A percentile compares a stretch with the other conserved stretches of the same genome.
These are phyloP conservation scores for Penicillium sp. DNA, from an alignment of 2,329 filamentous ascomycete species.

Conservation along the genomic window DNA sequence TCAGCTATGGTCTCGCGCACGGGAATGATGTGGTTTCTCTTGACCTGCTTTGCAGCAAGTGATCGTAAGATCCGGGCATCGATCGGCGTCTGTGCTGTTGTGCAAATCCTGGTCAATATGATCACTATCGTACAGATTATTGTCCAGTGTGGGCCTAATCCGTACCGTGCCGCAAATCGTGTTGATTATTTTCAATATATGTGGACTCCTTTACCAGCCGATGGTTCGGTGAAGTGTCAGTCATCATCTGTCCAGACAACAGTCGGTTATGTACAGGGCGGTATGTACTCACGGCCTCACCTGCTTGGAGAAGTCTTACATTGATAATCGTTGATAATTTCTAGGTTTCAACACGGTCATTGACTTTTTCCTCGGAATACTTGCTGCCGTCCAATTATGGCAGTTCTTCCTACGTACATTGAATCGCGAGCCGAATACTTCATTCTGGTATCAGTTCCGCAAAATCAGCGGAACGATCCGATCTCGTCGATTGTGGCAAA, in stretches of 20 bases:
- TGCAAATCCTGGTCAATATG: conserved; percentile 39
- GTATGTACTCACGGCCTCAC: conserved; percentile 10
- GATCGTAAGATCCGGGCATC: conserved; percentile 33
- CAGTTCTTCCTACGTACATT: conserved; percentile 38
- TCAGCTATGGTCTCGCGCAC: conserved; percentile 41
- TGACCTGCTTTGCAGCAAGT: conserved; percentile 38
- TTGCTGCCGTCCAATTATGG: conserved; percentile 42
- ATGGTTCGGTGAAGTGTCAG: conserved; percentile 41
- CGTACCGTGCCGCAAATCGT: conserved; percentile 32
- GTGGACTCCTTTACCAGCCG: conserved; percentile 40
- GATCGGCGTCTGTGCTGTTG: conserved; percentile 36
- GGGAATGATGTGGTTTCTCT: conserved; percentile 43
- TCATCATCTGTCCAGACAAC: conserved; percentile 37
- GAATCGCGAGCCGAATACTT: conserved; percentile 26
- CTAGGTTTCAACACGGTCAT: conserved; percentile 39
- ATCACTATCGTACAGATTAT: conserved; percentile 41
- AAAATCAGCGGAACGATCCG: conserved; percentile 35
- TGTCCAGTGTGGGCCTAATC: conserved; percentile 41
- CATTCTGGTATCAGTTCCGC: conserved; percentile 34
- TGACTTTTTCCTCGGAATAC: conserved; percentile 36
- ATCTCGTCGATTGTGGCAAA: conserved; percentile 42
- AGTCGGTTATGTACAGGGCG: conserved; percentile 43
- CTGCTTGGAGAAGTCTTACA: too few relatives aligned
- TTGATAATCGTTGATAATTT: background rate
- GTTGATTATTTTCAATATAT: conserved; percentile 43